Base-by-base conservation (phyloP, 2,329 filamentous ascomycete species). In the Tolypocladium cylindrosporum region DNA sequence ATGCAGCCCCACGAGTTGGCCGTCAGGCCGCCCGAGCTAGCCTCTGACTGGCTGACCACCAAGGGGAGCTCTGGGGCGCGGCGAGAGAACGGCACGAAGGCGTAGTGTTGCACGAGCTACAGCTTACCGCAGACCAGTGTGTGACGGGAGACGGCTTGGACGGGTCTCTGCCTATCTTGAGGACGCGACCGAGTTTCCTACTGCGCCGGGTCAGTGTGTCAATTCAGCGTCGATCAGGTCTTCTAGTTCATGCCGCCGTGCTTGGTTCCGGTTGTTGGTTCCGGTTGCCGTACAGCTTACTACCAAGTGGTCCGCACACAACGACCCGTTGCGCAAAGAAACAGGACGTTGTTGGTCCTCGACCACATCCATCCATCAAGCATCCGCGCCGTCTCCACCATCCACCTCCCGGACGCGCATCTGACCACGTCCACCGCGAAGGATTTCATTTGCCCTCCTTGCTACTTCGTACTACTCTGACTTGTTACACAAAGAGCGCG, bases 1-100 rank as follows among this genome's bases (percentile, higher is more conserved):
- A 74, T 79, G 78, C 78, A 78, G 74, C 72, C 74, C 74, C 69
- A 69, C 68, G 68, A 60, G 66, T 67, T 70, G 64, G 61, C 63
- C 61, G 60, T 57, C 60, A 55, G 42, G 39, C 13, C 54, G 31
- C 42, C 54, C 55, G 34, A 57, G 56, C 39, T 39, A 37, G 56
- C 42, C 54, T 56, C 39, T 64, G 58, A 63, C 57, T 64, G 62
- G 62, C 54, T 56, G 41, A 43, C 41, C 52, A 27, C 36, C 34
- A 27, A 56, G 45, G 36, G 42, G 19, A 54, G 58, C 55, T 37
- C 40, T 31, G 41, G 53, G 16, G 50, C 10, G 45, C 55, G 43
- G 42, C 42, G 52, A 54, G 53, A 48, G 31, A 40, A 13, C 19
- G 43, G n/a, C 40, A 42, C 13, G 36, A 27, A 14, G 51, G 43